Evolutionary conservation across 176 grass and related monocot species (phyloP), one percentile per base, ranked within the genome.

Genomic region (Phyllostachys edulis): DNA sequence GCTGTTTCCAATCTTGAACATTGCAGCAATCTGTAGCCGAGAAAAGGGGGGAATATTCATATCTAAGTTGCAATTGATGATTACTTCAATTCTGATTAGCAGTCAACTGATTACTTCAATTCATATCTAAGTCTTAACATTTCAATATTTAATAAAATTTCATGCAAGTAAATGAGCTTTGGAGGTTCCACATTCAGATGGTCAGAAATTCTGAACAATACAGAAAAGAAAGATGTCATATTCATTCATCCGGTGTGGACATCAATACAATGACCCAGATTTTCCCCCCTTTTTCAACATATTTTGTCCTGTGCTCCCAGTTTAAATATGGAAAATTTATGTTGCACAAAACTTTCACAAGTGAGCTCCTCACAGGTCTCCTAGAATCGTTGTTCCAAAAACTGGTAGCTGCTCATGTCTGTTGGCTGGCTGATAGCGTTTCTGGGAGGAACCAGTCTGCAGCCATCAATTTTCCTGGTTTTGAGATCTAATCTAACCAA

Each of bases 1-100:
- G 76, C 97, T 96, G 78, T 99, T 96, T 78, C 97, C 97, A 71
- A 99, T 99, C 87, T 99, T 99, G 87, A 99, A 96, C 88, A 99
- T 92, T 72, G 97, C 97, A 86, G 97, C 97, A 73, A 99, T 99
- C 93, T 99, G 86, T 85, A 47, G 44, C 27, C 59, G 36, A 86
- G 21, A 86, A 42, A 52, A 27, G 18, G 12, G 44, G 68, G 4
- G 66, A 68, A 77, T 41, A 79, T 67, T 90, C 71, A 82, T 49
- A 50, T 15, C 16, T 62, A 36, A 70, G 66, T n/a, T 71, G 32
- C 42, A 23, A 23, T 69, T 69, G 57, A 69, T 81, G 20, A 54
- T 76, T 70, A 62, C 18, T 88, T 82, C 52, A 80, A 55, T 82
- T 77, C 16, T 69, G 37, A 52, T 45, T 54, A 87, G 17, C 27